Evolutionary conservation across 2,329 filamentous ascomycete species (phyloP).

Genomic region (Ascochyta viciae-villosae): DNA sequence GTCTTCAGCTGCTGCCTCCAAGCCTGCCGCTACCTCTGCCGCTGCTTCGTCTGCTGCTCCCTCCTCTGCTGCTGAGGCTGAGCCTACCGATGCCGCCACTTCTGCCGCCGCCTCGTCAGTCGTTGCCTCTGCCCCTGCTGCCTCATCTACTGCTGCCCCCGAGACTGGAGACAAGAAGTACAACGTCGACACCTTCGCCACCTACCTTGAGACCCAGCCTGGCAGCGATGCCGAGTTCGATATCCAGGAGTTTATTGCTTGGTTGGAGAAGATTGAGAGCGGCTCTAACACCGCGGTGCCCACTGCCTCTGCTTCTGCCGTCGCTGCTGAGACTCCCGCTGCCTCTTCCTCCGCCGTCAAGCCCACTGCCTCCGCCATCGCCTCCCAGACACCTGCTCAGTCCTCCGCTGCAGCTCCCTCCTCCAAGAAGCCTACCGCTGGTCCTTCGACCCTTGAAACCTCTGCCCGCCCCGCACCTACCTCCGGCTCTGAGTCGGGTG

Average conservation of each 20-base stretch:
- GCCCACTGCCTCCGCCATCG: background rate
- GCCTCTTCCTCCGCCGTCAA: conserved; percentile 6
- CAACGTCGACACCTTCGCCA: conserved; percentile 7
- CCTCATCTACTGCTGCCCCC: conserved; percentile 16
- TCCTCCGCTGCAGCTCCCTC: conserved; percentile 12
- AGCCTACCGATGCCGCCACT: conserved; percentile 8
- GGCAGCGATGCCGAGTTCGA: conserved; percentile 15
- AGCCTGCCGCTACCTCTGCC: conserved; percentile 7
- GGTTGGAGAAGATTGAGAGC: conserved; percentile 18
- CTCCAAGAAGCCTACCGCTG: conserved; percentile 1
- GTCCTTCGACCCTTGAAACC: conserved; percentile 30
- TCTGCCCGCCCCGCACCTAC: conserved; percentile 31
- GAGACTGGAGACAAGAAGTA: conserved; percentile 16
- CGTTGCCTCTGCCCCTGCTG: conserved; percentile 16
- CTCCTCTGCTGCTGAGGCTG: conserved; percentile 10
- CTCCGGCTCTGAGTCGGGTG: conserved; percentile 20
- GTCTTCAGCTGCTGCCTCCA: conserved; percentile 1
- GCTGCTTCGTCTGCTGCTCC: conserved; percentile 5
- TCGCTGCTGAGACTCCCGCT: conserved; percentile 1
- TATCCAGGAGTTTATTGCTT: conserved; percentile 16
- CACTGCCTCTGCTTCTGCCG: conserved; percentile 4
- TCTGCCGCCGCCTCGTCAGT: conserved; percentile 13
- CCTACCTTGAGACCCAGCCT: conserved; percentile 15
- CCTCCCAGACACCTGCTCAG: background rate
- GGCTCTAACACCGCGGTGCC: conserved; percentile 13